Evolutionary conservation across 108 stramenopile species (phyloP), one percentile per base, ranked within the genome.

Genomic region (Discostella stelligeroides): DNA sequence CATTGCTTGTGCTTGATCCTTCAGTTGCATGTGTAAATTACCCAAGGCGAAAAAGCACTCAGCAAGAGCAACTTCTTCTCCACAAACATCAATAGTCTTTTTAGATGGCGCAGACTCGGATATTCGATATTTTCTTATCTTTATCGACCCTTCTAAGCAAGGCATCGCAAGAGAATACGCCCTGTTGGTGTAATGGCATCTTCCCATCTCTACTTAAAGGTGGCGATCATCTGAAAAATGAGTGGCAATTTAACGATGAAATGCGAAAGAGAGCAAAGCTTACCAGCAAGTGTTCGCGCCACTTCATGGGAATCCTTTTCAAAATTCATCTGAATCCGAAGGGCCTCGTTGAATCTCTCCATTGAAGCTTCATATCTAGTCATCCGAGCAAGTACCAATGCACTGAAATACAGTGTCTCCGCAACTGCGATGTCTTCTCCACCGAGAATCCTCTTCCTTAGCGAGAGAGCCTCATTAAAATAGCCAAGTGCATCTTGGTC

Each of bases 331-430:
- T 71, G 82, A 48, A 83, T 83, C 10, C 79, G 73, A 42, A 79
- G 59, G 14, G 78, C 68, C 48, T 79, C 82, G 14, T 83, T 61
- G 45, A 60, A 83, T 62, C 75, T 75, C 40, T 83, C 79, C 69
- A 83, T 75, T 2, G 78, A 73, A 30, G 62, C 70, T 45, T 68
- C 58, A 40, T 75, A 76, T 15, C 78, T 63, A 66, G 62, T 46
- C 17, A 73, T 50, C 17, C 62, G 67, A 27, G 82, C 59, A 42
- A 75, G 74, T 7, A 83, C 69, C 15, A 50, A 59, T 41, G 78
- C 82, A 46, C 74, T 71, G 29, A 45, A 63, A 25, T 70, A 75
- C 6, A 83, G 63, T 29, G 82, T 63, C 23, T 76, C 73, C 12
- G 77, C 78, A 60, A 75, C 61, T 61, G 61, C 57, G 11, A 21